Percentiles rank a stretch among this genome's conserved stretches.
Evolutionary conservation across 495 filamentous ascomycete species (phyloP).

Genomic region (Penicillium cinerascens): DNA sequence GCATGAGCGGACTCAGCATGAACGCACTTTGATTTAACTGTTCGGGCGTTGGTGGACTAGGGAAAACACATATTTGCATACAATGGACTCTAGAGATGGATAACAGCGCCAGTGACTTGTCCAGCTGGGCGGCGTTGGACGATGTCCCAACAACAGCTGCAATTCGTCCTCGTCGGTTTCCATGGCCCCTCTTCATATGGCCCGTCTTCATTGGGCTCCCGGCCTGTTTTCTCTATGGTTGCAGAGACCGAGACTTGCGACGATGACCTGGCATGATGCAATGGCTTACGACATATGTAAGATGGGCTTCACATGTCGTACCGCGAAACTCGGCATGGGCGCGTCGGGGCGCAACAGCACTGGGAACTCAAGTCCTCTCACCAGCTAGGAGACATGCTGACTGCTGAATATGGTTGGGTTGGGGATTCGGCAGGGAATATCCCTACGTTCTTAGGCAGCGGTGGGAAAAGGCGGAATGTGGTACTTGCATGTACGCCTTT

Average conservation of each 20-base stretch:
- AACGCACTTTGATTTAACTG: constrained; percentile 4
- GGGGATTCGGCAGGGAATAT: background rate
- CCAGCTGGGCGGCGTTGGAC: background rate
- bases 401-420: background rate
- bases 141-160: background rate
- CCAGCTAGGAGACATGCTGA: background rate
- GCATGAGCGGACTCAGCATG: constrained; percentile 38
- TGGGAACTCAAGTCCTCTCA: too few species aligned
- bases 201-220: background rate
- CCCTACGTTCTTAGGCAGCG: constrained; percentile 6
- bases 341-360: constrained; percentile 8
- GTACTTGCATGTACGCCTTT: background rate
- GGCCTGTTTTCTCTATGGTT: background rate
- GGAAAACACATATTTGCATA: constrained; percentile 13
- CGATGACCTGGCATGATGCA: constrained; percentile 3
- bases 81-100: constrained; percentile 4
- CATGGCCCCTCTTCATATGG: background rate
- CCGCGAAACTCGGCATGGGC: constrained; percentile 11
- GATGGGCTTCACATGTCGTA: constrained; percentile 7
- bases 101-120: background rate
- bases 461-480: constrained; percentile 4
- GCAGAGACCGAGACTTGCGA: background rate
- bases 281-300: background rate
- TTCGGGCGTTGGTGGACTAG: constrained; percentile 18
- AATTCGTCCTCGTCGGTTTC: background rate